A percentile compares a stretch with the other conserved stretches of the same genome.
phyloP scores from a whole-genome alignment of 1,284 basidiomycete species.

The Porodaedalea pini region DNA sequence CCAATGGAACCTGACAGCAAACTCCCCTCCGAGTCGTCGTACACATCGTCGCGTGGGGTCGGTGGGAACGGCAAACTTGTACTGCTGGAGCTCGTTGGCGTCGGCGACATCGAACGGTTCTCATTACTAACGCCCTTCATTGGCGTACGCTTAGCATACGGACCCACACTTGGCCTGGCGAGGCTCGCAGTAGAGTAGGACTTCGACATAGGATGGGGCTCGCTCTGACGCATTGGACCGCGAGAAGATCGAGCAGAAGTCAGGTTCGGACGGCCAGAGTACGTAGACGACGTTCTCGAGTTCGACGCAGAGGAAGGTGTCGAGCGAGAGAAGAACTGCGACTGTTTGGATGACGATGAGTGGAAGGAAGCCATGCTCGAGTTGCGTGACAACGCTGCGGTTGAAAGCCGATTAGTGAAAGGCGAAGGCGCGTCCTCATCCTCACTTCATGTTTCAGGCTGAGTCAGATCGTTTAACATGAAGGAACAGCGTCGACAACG shows the following conservation, averaged over 20 bases:
- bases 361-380: slow-evolving; percentile 24
- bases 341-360: slow-evolving; percentile 8
- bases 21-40: not conserved
- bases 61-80: slow-evolving; percentile 16
- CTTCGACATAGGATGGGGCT: slow-evolving; percentile 12
- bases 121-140: not conserved
- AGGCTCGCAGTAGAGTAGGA: slow-evolving; percentile 6
- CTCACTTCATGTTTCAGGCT: slow-evolving; percentile 44
- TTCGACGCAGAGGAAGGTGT: not conserved
- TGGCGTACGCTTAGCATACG: not conserved
- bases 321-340: slow-evolving; percentile 4
- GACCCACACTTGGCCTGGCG: not conserved
- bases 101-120: slow-evolving; percentile 9
- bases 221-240: not conserved
- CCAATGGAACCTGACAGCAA: not conserved
- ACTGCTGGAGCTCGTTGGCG: slow-evolving; percentile 18
- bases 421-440: slow-evolving; percentile 78
- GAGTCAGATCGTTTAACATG: slow-evolving; percentile 3
- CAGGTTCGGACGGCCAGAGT: not conserved
- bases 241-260: not conserved
- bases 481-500: slow-evolving; percentile 35
- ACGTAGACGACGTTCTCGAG: slow-evolving; percentile 3
- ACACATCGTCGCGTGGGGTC: slow-evolving; percentile 13
- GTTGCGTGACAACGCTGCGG: slow-evolving; percentile 33
- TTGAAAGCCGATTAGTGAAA: slow-evolving; percentile 61